Evolutionary conservation across 148 eudicot species (phyloP).

Genomic region (Polygonum aviculare): DNA sequence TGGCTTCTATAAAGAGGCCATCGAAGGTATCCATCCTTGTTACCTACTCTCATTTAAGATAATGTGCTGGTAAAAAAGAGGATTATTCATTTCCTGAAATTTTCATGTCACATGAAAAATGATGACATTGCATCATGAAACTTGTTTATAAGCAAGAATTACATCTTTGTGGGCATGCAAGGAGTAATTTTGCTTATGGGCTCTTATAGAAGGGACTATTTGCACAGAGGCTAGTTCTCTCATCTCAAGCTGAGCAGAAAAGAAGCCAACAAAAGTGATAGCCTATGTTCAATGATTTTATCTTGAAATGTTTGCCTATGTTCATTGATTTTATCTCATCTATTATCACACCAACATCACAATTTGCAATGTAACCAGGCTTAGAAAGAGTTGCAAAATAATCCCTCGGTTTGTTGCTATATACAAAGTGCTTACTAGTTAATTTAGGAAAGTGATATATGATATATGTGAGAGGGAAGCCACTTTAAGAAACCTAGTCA

Average conservation of each 20-base stretch:
- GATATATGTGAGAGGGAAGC: background rate
- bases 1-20: conserved; percentile 67
- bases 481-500: background rate
- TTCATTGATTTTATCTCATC: background rate
- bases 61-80: background rate
- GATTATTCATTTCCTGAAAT: background rate
- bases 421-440: too few species aligned
- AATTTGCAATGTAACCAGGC: background rate
- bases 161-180: background rate
- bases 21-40: conserved; percentile 46
- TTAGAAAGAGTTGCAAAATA: too few species aligned
- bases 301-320: background rate
- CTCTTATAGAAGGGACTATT: background rate
- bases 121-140: background rate
- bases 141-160: background rate
- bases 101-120: background rate
- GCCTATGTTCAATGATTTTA: background rate
- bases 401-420: too few species aligned
- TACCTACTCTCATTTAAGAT: background rate
- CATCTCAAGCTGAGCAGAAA: background rate
- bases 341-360: background rate
- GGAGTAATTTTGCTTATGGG: background rate
- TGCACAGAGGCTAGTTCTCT: background rate
- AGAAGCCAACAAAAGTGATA: background rate
- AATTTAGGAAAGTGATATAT: background rate